Conservation (phyloP, 139 green algal species). For the Pleodorina starrii region DNA sequence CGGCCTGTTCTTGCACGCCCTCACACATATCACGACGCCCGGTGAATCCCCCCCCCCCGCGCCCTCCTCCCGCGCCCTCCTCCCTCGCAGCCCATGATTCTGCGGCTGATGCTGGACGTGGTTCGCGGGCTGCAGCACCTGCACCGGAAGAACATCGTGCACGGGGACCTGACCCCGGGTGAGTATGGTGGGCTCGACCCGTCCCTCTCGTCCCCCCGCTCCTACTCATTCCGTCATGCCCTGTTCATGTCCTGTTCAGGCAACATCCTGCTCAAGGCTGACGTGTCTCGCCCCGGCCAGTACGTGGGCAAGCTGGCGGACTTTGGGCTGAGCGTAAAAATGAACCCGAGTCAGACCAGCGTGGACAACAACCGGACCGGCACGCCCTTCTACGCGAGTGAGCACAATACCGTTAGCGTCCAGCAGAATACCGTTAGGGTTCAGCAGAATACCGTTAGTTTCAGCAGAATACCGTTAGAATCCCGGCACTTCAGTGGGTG, state of each 20-base stretch:
- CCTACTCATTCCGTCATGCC: neutral
- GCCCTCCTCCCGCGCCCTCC: too few relatives aligned
- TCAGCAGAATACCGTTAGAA: too few relatives aligned
- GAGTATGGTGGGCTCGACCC: neutral
- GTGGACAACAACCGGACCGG: slow-evolving; percentile 51
- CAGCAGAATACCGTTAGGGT: too few relatives aligned
- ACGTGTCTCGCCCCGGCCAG: neutral
- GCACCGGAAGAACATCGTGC: slow-evolving; percentile 62
- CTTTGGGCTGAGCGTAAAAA: slow-evolving; percentile 52
- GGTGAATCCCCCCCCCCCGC: too few relatives aligned
- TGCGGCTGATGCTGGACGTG: slow-evolving; percentile 53
- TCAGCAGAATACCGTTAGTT: too few relatives aligned
- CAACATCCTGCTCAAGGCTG: slow-evolving; percentile 44
- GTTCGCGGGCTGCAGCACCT: slow-evolving; percentile 56
- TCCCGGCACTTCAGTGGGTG: too few relatives aligned
- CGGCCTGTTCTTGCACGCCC: too few relatives aligned
- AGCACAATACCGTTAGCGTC: too few relatives aligned
- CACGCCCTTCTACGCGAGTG: slow-evolving; percentile 50
- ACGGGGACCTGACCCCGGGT: slow-evolving; percentile 60
- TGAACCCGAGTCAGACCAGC: slow-evolving; percentile 17
- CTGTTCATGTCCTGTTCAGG: slow-evolving; percentile 4
- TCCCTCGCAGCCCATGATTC: slow-evolving; percentile 1
- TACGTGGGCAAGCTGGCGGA: slow-evolving; percentile 48
- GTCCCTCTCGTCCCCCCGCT: neutral
- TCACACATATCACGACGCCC: too few relatives aligned